Percentiles rank a stretch among this genome's conserved stretches.
phyloP scores from a whole-genome alignment of 441 rosid species.

The Euphorbia corollata region DNA sequence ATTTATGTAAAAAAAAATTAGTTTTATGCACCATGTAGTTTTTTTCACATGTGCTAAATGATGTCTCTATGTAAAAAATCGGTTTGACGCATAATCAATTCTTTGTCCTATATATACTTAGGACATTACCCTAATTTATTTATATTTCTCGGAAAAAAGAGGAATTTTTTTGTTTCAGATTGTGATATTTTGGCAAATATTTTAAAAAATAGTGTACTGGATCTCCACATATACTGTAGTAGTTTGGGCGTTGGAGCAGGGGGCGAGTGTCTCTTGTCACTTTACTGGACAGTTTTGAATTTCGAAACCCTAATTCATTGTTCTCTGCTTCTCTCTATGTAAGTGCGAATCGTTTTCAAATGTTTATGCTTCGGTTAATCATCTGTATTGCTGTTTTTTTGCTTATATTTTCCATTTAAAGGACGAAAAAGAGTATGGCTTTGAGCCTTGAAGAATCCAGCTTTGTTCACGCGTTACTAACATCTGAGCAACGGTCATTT shows the following conservation, averaged over 20 bases:
- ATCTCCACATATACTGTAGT: neutral
- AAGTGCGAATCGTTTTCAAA: neutral
- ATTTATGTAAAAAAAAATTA: no score
- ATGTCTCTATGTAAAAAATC: no score
- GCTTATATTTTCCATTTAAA: neutral
- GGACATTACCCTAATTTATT: no score
- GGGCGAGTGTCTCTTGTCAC: neutral
- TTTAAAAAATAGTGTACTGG: no score
- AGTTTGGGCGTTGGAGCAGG: neutral
- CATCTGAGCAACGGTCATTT: constrained; percentile 50
- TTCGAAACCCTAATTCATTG: neutral
- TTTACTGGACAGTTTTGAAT: neutral
- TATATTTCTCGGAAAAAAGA: no score
- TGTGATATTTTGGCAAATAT: no score
- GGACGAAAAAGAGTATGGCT: constrained; percentile 18
- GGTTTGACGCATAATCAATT: no score
- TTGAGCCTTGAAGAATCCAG: constrained; percentile 44
- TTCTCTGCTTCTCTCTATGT: neutral
- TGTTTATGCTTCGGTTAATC: neutral
- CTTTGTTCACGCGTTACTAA: constrained; percentile 32
- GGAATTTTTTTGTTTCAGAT: no score
- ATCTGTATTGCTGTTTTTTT: neutral
- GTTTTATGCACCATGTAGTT: no score
- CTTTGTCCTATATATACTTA: no score
- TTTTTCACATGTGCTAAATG: no score